Evolutionary conservation across 108 stramenopile species (phyloP).

Genomic region (Craspedostauros australis): DNA sequence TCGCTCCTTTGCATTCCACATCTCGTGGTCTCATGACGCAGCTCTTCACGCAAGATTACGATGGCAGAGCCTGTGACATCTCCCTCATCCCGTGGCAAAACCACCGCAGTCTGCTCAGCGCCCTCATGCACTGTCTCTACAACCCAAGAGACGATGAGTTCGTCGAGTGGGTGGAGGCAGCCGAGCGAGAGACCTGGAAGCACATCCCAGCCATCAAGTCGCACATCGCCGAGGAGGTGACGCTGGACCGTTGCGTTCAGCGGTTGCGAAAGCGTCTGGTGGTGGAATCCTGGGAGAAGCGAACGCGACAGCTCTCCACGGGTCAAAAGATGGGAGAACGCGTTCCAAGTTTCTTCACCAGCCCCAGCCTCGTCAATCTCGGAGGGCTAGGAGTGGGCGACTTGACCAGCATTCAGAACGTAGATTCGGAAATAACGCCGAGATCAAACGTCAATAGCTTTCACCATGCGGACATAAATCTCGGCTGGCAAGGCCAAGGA

Average conservation of each 20-base stretch:
- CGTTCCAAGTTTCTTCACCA: constrained; percentile 77
- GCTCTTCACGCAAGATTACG: constrained; percentile 91
- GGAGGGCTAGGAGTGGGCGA: constrained; percentile 68
- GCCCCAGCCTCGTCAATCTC: constrained; percentile 72
- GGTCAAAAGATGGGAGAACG: constrained; percentile 34
- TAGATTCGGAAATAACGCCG: constrained; percentile 10
- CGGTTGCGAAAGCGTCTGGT: constrained; percentile 67
- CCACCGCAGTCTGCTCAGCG: constrained; percentile 71
- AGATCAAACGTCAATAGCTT: constrained; percentile 6
- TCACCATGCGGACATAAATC: constrained; percentile 25
- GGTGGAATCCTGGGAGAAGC: constrained; percentile 60
- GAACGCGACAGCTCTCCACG: constrained; percentile 6
- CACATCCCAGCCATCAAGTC: constrained; percentile 82
- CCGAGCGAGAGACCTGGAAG: constrained; percentile 85
- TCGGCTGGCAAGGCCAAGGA: constrained; percentile 82
- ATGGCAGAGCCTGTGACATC: constrained; percentile 93
- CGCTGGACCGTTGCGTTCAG: constrained; percentile 81
- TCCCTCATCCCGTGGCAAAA: constrained; percentile 91
- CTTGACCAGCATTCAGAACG: constrained; percentile 32
- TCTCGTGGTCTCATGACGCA: constrained; percentile 61
- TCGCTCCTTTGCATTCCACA: constrained; percentile 79
- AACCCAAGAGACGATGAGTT: constrained; percentile 88
- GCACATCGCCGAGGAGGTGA: constrained; percentile 80
- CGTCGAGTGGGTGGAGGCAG: constrained; percentile 67
- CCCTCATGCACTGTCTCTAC: constrained; percentile 75